Conservation (phyloP, 23 red algal species). For the Chondrus crispus region DNA sequence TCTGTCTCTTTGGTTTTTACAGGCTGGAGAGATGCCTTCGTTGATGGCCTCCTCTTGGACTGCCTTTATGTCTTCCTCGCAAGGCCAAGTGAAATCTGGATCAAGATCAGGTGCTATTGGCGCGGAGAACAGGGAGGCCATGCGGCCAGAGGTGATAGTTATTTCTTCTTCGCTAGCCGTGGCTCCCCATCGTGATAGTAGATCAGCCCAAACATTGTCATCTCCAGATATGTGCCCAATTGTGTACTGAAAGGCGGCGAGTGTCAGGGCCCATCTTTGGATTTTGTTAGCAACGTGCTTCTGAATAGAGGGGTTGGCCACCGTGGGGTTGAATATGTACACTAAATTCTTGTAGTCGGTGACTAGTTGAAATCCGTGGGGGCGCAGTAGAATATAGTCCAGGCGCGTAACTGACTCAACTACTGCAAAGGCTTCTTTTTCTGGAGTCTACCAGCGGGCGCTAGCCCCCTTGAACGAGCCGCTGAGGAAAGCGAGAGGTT, state of each 20-base stretch:
- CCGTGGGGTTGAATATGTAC: not conserved
- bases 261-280: not conserved
- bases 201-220: not conserved
- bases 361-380: not conserved
- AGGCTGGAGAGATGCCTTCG: not conserved
- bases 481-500: not conserved
- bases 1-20: not conserved
- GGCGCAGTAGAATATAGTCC: not conserved
- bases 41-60: not conserved
- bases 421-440: conserved; percentile 2
- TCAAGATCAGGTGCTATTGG: not conserved
- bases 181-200: not conserved
- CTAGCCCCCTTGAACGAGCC: not conserved
- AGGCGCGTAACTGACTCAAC: not conserved
- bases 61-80: not conserved
- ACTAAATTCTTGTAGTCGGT: not conserved
- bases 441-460: not conserved
- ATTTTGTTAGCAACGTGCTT: not conserved
- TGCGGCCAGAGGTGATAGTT: not conserved
- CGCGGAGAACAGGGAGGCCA: not conserved
- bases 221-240: conserved; percentile 3
- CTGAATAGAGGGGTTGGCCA: not conserved
- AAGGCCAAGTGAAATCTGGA: not conserved
- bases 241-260: not conserved
- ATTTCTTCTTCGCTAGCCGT: too few species aligned